These are phyloP conservation scores for Apostasia ramifera DNA, from an alignment of 106 monocot species.

Conservation along the genomic window DNA sequence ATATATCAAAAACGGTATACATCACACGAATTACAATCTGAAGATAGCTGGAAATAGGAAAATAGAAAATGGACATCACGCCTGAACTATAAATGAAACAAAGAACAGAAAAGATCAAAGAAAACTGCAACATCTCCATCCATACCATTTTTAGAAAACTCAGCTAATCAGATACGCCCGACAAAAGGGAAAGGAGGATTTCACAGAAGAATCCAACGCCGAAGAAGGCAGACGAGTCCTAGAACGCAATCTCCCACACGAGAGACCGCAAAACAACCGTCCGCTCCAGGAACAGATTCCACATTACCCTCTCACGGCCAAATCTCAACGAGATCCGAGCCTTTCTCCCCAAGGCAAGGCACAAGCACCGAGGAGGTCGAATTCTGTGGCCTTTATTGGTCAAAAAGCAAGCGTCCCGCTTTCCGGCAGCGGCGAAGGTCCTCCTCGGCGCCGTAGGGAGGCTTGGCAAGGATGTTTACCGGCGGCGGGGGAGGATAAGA, in stretches of 20 bases:
- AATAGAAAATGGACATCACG: not conserved
- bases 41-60: not conserved
- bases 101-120: not conserved
- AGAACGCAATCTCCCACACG: not conserved
- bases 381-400: not conserved
- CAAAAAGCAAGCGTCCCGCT: not conserved
- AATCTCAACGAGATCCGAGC: constrained; percentile 4
- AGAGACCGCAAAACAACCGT: not conserved
- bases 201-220: not conserved
- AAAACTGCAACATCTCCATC: not conserved
- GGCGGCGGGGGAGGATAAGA: not conserved
- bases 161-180: not conserved
- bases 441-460: not conserved
- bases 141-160: constrained; percentile 5
- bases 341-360: constrained; percentile 9
- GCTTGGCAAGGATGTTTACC: no score
- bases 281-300: constrained; percentile 3
- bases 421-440: not conserved
- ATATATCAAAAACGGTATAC: not conserved
- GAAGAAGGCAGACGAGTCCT: not conserved
- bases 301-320: constrained; percentile 5
- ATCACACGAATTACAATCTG: not conserved
- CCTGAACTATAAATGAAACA: not conserved
- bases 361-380: not conserved
- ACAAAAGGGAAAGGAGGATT: not conserved